These are phyloP conservation scores for Pseudogymnoascus sp. DNA, from an alignment of 2,329 filamentous ascomycete genomes.

Conservation along the genomic window DNA sequence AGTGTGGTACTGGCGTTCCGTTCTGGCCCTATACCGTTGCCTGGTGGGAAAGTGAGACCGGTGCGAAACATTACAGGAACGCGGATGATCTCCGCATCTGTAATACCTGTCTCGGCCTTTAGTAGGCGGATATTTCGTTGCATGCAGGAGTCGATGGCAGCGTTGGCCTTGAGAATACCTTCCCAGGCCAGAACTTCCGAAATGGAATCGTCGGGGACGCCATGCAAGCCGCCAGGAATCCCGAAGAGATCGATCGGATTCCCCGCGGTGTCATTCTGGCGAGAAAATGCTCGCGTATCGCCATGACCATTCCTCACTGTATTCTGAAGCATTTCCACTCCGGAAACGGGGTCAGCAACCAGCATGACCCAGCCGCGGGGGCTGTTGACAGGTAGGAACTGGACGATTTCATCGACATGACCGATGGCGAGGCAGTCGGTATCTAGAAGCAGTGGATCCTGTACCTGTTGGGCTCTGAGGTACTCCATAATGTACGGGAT, in stretches of 20 bases:
- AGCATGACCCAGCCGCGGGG: constrained; percentile 21
- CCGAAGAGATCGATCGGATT: background rate
- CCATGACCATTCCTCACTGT: constrained; percentile 12
- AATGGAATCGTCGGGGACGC: background rate
- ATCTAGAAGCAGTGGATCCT: constrained; percentile 31
- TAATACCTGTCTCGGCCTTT: background rate
- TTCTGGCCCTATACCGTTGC: background rate
- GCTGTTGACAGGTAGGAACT: constrained; percentile 27
- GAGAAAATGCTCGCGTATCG: background rate
- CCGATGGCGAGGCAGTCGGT: constrained; percentile 28
- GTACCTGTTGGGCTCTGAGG: constrained; percentile 30
- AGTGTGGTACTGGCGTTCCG: constrained; percentile 7
- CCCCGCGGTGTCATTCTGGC: background rate
- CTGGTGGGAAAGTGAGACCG: background rate
- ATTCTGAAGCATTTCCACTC: constrained; percentile 22
- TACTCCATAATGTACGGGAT: constrained; percentile 24
- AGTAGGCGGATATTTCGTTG: background rate
- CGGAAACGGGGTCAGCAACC: constrained; percentile 21
- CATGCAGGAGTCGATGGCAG: background rate
- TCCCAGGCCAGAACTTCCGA: background rate
- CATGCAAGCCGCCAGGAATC: background rate
- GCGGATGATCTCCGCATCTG: background rate
- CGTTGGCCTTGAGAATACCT: background rate
- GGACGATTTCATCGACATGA: constrained; percentile 31
- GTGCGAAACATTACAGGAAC: background rate